These are phyloP conservation scores for Fomitiporia mediterranea DNA, from an alignment of 1,284 basidiomycete species.

Conservation along the genomic window DNA sequence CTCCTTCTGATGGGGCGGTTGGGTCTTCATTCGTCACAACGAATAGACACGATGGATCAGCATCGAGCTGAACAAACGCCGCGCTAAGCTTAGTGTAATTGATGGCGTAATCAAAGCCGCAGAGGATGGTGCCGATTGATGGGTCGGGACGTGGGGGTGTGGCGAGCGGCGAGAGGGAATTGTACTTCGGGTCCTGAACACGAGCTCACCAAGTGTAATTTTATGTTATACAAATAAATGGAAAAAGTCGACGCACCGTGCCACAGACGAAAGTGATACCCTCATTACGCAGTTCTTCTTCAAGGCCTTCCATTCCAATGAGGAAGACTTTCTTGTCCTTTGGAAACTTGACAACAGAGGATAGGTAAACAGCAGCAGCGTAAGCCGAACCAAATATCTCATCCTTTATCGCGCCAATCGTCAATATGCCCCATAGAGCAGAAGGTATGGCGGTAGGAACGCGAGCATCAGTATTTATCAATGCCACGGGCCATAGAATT, in stretches of 20 bases:
- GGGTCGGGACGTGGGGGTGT: slow-evolving; percentile 75
- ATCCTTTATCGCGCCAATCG: slow-evolving; percentile 50
- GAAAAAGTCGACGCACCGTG: slow-evolving; percentile 57
- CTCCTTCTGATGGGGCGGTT: slow-evolving; percentile 78
- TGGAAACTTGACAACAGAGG: slow-evolving; percentile 82
- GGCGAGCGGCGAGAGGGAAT: slow-evolving; percentile 67
- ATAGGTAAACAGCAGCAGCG: slow-evolving; percentile 90
- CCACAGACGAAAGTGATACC: slow-evolving; percentile 82
- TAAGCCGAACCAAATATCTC: slow-evolving; percentile 97
- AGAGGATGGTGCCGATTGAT: slow-evolving; percentile 84
- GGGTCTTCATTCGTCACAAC: slow-evolving; percentile 93
- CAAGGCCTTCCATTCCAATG: slow-evolving; percentile 87
- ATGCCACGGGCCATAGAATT: too few relatives aligned
- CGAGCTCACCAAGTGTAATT: too few relatives aligned
- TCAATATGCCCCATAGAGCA: too few relatives aligned
- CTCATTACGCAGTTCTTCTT: slow-evolving; percentile 86
- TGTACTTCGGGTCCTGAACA: slow-evolving; percentile 77
- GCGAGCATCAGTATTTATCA: too few relatives aligned
- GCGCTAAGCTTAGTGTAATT: slow-evolving; percentile 95
- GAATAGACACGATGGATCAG: slow-evolving; percentile 81
- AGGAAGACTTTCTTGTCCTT: slow-evolving; percentile 95
- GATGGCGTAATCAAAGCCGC: slow-evolving; percentile 74
- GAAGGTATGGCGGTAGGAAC: too few relatives aligned
- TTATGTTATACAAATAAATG: not conserved
- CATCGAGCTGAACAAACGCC: slow-evolving; percentile 85